phyloP scores from a whole-genome alignment of 306 rosid genomes.

The Corylus americana region DNA sequence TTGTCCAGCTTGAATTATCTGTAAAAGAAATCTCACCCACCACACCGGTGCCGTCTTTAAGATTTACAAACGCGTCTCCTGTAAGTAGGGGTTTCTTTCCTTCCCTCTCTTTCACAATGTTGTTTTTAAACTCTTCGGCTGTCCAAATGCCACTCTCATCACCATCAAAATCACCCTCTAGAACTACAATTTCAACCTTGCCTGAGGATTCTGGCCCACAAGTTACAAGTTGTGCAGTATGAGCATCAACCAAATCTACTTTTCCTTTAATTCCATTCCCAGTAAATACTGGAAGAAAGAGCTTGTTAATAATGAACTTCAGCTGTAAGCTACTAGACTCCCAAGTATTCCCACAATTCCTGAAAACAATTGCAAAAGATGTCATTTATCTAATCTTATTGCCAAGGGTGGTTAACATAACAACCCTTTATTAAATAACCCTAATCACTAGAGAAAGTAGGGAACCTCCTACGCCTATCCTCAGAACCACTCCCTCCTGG shows the following conservation, averaged over 20 bases:
- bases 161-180: constrained; percentile 95
- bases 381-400: constrained; percentile 4
- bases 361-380: constrained; percentile 42
- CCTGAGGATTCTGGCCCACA: constrained; percentile 82
- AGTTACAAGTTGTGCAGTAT: constrained; percentile 49
- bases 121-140: constrained; percentile 78
- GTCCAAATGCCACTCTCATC: constrained; percentile 81
- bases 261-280: constrained; percentile 95
- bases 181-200: constrained; percentile 91
- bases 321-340: constrained; percentile 68
- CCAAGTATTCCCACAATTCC: constrained; percentile 61
- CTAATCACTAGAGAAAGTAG: constrained; percentile 22
- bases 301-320: constrained; percentile 55
- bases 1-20: constrained; percentile 99
- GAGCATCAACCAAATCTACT: constrained; percentile 66
- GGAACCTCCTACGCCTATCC: constrained; percentile 49
- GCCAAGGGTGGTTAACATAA: constrained; percentile 1
- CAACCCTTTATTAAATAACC: background rate
- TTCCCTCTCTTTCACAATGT: constrained; percentile 90
- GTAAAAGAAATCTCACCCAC: constrained; percentile 87
- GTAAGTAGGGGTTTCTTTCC: constrained; percentile 94
- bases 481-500: constrained; percentile 39
- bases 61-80: constrained; percentile 78
- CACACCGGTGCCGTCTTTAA: constrained; percentile 71
- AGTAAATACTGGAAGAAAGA: constrained; percentile 89